Evolutionary conservation across 805 yeast genomes (phyloP), one percentile per base, ranked within the genome.

Genomic region (Yamadazyma takamatsuzukensis): DNA sequence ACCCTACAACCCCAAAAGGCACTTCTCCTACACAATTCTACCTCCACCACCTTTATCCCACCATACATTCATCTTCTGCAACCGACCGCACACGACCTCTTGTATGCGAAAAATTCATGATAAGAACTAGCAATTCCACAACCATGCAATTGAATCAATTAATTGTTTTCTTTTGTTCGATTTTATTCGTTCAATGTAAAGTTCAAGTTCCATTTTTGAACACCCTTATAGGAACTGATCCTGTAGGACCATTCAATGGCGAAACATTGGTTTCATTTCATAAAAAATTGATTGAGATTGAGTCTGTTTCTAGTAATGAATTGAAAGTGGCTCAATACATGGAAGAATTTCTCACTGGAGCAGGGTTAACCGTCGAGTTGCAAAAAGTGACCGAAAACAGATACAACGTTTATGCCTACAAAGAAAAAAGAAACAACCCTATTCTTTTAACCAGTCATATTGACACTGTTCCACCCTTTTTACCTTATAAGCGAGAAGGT

Each of bases 401-500:
- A 30, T 48, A 54, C 44, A 76, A 80, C 46, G 59, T 80, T 22
- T 80, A 72, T 45, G 84, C 83, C 4, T 39, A 54, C 6, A 78
- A 79, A 1, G 36, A 44, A 1, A 47, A 48, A 13, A 62, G 76
- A 37, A 50, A 72, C 42, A 68, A 79, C 10, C 61, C 53, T 31
- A 71, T 77, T 3, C 47, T 78, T 24, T 45, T 80, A 15, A 76
- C 84, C 1, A 73, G 83, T 9, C 88, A 80, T 47, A 72, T 80
- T 22, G 88, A 80, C 46, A 80, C 87, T 0, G 88, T 80, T 8
- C 87, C 87, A 9, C 85, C 86, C 0, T 79, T 47, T 45, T 51
- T 79, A 32, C 71, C 70, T 2, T 80, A 80, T 51, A 45, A 47
- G 2, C 53, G 68, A 9, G 59, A 67, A 9, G 79, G 74, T 2